phyloP scores from a whole-genome alignment of 2,329 filamentous ascomycete species.

The Fusarium fracticaudum region DNA sequence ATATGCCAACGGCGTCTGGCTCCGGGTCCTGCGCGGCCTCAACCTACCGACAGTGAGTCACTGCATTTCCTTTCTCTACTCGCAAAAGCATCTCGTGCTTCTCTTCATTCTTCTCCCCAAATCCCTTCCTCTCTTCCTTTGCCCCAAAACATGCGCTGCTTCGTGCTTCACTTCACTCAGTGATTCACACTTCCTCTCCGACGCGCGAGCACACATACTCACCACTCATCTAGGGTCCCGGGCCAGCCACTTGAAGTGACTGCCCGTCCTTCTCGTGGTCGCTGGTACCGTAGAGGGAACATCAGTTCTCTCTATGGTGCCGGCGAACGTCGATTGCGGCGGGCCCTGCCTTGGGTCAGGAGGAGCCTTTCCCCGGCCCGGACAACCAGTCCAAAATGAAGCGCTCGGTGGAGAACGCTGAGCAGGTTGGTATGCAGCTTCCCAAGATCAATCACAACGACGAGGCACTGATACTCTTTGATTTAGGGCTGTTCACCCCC shows the following conservation, averaged over 20 bases:
- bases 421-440: slow-evolving; percentile 74
- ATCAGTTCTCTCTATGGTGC: not conserved
- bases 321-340: not conserved
- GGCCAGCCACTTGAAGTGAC: not conserved
- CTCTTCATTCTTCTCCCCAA: not conserved
- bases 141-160: not conserved
- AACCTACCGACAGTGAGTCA: not conserved
- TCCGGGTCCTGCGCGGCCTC: not conserved
- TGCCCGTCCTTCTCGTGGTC: not conserved
- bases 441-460: not conserved
- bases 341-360: slow-evolving; percentile 53
- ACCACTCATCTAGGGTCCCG: not conserved
- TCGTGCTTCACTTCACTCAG: not conserved
- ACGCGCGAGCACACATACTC: not conserved
- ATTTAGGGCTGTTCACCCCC: slow-evolving; percentile 79
- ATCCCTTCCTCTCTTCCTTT: not conserved
- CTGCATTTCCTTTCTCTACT: not conserved
- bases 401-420: slow-evolving; percentile 86
- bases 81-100: not conserved
- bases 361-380: slow-evolving; percentile 79
- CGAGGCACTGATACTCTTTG: not conserved
- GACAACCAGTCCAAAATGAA: slow-evolving; percentile 91
- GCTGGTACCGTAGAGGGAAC: not conserved
- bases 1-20: not conserved
- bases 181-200: not conserved